Evolutionary conservation across 2,329 filamentous ascomycete species (phyloP), one percentile per base, ranked within the genome.

Genomic region (Xylariomycetidae sp.): DNA sequence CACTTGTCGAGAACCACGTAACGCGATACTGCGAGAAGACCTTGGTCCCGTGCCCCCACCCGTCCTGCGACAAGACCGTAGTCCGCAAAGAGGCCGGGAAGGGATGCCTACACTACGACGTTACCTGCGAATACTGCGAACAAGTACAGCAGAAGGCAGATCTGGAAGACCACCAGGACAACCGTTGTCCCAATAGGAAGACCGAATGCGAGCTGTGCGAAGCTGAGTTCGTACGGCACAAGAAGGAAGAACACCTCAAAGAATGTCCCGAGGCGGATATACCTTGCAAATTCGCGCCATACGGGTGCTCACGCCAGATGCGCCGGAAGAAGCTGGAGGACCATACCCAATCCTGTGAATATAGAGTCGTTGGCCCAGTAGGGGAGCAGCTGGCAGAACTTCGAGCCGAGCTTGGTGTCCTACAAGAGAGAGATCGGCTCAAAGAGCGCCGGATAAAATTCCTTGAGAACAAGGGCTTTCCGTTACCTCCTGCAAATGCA

Each of bases 21-120:
- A 65, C 66, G 6, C 64, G 64, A 14, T 72, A 76, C 30, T 82
- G 78, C 48, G 62, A 62, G 1, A 76, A 71, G 45, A 69, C 68
- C 5, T 58, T 68, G 19, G 69, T 76, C 14, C 60, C 63, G n/a
- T 82, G 78, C 44, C 68, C 73, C 0, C 70, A 72, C 22, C 49
- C 63, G 10, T 49, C 53, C 3, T 82, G 78, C 51, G 54, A 61
- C 19, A 67, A 72, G 49, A 63, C 61, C 16, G 60, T 80, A 3
- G 60, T 64, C 10, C 63, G 70, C 29, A 72, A 70, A 42, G 64
- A 75, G 37, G 56, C 59, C 2, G 62, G 60, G n/a, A 64, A 66
- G 29, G 63, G 63, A 2, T 82, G 78, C 46, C 62, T 74, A 15
- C 78, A 82, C 46, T 64, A 63, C 32, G 53, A 67, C 19, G 60